Evolutionary conservation across 768 basidiomycete genomes (phyloP).

Genomic region (Candolleomyces aberdarensis): DNA sequence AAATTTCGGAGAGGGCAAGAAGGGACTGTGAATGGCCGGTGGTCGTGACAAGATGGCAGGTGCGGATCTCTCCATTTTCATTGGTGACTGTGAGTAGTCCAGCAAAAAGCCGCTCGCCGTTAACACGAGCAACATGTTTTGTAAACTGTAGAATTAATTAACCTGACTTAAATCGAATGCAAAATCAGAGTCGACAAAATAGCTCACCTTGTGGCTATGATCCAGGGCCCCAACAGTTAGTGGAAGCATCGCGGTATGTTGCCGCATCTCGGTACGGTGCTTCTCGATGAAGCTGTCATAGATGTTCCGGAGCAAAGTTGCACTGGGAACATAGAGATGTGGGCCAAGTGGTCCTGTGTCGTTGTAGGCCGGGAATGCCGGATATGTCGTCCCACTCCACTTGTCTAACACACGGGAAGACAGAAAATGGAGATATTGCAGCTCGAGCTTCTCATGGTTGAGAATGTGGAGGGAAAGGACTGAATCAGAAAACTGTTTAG

Average conservation of each 20-base stretch:
- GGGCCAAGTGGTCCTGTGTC: slow-evolving; percentile 10
- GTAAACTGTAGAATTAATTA: slow-evolving; percentile 13
- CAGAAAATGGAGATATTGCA: not conserved
- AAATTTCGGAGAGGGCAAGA: slow-evolving; percentile 13
- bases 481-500: not conserved
- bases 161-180: too few relatives aligned
- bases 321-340: slow-evolving; percentile 21
- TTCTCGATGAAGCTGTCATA: slow-evolving; percentile 19
- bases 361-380: slow-evolving; percentile 18
- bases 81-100: slow-evolving; percentile 25
- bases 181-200: too few relatives aligned
- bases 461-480: not conserved
- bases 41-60: slow-evolving; percentile 21
- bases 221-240: slow-evolving; percentile 4
- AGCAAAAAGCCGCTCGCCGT: slow-evolving; percentile 21
- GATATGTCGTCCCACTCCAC: slow-evolving; percentile 3
- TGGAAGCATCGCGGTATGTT: slow-evolving; percentile 9
- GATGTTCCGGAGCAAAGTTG: slow-evolving; percentile 18
- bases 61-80: slow-evolving; percentile 20
- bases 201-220: slow-evolving; percentile 11
- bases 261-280: slow-evolving; percentile 5
- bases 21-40: slow-evolving; percentile 26
- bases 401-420: not conserved
- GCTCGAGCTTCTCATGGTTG: not conserved
- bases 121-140: slow-evolving; percentile 22